Evolutionary conservation across 1,139 yeast species (phyloP).

Genomic region (Taphrina communis): DNA sequence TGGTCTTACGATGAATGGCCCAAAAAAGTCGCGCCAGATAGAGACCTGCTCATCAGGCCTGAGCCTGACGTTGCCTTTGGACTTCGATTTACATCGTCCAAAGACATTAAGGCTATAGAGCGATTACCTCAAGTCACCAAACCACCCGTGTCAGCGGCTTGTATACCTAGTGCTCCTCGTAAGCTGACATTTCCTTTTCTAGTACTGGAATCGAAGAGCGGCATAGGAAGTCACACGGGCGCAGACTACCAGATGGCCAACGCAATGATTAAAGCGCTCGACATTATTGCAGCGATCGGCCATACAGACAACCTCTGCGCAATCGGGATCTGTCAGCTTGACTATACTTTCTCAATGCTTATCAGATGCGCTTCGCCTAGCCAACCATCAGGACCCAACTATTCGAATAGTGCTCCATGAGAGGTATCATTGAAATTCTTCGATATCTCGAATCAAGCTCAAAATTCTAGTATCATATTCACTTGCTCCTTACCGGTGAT

Average conservation of each 20-base stretch:
- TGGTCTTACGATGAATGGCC: conserved; percentile 11
- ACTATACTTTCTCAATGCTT: background rate
- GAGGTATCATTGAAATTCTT: background rate
- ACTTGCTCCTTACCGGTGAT: conserved; percentile 1
- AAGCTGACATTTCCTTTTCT: conserved; percentile 1
- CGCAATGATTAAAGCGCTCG: conserved; percentile 4
- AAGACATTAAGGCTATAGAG: background rate
- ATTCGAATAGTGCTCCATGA: background rate
- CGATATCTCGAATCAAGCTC: background rate
- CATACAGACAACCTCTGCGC: background rate
- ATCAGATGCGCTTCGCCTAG: background rate
- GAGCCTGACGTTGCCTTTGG: conserved; percentile 12
- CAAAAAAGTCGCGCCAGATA: background rate
- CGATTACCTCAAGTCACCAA: conserved; percentile 6
- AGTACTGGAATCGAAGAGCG: conserved; percentile 1
- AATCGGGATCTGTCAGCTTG: conserved; percentile 9
- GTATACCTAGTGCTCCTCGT: background rate
- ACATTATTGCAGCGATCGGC: background rate
- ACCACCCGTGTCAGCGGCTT: background rate
- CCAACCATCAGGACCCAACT: background rate
- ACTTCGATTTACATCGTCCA: background rate
- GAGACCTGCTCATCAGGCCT: conserved; percentile 4
- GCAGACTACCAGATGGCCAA: conserved; percentile 1
- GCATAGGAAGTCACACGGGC: background rate
- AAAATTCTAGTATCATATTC: background rate